Evolutionary conservation across 371 early-diverging fungal species (phyloP), one percentile per base, ranked within the genome.

Genomic region (Mortierella sp.): DNA sequence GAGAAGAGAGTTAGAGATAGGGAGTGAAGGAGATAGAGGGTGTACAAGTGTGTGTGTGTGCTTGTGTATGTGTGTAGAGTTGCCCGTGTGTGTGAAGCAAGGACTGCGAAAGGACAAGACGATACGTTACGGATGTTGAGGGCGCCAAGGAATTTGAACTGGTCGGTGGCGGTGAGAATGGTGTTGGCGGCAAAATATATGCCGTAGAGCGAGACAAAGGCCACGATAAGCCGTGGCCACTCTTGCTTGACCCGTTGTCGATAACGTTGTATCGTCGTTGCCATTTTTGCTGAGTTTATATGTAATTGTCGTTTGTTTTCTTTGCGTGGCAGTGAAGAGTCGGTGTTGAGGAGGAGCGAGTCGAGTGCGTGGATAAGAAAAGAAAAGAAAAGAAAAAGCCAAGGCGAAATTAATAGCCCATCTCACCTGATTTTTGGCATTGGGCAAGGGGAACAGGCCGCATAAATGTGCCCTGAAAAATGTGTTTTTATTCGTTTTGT

Each of bases 211-310:
- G 84, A 84, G 27, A 84, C 81, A 27, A 81, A 68, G n/a, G 81
- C 84, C 11, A 84, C 84, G 3, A 78, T 74, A 3, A 84, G 56
- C 7, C 84, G 78, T 2, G 84, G 84, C 84, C 84, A 84, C 35
- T 75, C 81, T 29, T 80, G 77, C 4, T 35, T 68, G 10, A 68
- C 41, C 21, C 68, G 68, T 8, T 68, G 68, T 38, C 68, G 68
- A 41, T 68, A 68, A 5, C 68, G 68, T 2, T 24, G 38, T 68
- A 68, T 68, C 43, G 68, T 68, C 35, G 41, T 38, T 5, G 68
- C 21, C 68, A 68, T 41, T 58, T n/a, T 11, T 27, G 58, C 27
- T 5, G 63, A 14, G 5, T 63, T 2, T 27, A 7, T 56, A 32
- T 63, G 63, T 63, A 35, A 12, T n/a, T n/a, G 48, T 46, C 16